Evolutionary conservation across 2,329 filamentous ascomycete genomes (phyloP).

Genomic region (Thelonectria olida): DNA sequence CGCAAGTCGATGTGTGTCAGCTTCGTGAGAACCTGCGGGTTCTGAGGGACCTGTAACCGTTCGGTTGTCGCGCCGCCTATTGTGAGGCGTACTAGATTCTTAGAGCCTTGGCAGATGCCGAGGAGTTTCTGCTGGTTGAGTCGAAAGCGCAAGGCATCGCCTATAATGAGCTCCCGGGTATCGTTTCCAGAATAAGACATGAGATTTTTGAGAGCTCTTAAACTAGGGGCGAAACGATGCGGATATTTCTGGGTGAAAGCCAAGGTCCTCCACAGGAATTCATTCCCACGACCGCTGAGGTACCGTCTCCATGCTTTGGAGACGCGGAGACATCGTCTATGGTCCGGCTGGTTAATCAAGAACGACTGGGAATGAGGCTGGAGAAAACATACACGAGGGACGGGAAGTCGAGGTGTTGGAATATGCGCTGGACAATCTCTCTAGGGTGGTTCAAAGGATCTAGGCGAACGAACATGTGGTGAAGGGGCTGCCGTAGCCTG

Average conservation of each 20-base stretch:
- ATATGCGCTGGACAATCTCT: conserved; percentile 49
- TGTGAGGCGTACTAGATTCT: conserved; percentile 38
- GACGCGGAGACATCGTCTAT: conserved; percentile 44
- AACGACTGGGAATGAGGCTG: neutral
- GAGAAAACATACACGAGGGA: conserved; percentile 39
- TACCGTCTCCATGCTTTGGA: conserved; percentile 44
- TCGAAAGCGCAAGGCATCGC: conserved; percentile 36
- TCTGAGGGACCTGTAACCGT: conserved; percentile 33
- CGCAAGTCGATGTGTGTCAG: conserved; percentile 34
- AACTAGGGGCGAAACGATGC: conserved; percentile 34
- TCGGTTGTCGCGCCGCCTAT: conserved; percentile 31
- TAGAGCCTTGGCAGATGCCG: conserved; percentile 37
- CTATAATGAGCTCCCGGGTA: conserved; percentile 41
- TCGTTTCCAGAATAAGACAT: conserved; percentile 45
- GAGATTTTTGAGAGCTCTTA: conserved; percentile 40
- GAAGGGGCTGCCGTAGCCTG: conserved; percentile 46
- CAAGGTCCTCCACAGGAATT: conserved; percentile 45
- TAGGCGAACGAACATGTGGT: conserved; percentile 43
- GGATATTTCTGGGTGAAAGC: conserved; percentile 37
- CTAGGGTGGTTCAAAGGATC: conserved; percentile 49
- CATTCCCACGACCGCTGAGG: conserved; percentile 41
- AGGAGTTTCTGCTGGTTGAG: conserved; percentile 44
- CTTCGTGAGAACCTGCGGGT: conserved; percentile 25
- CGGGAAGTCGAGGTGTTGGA: conserved; percentile 46
- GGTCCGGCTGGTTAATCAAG: neutral